Evolutionary conservation across 2,329 filamentous ascomycete species (phyloP).

Genomic region (Neoascochyta sp.): DNA sequence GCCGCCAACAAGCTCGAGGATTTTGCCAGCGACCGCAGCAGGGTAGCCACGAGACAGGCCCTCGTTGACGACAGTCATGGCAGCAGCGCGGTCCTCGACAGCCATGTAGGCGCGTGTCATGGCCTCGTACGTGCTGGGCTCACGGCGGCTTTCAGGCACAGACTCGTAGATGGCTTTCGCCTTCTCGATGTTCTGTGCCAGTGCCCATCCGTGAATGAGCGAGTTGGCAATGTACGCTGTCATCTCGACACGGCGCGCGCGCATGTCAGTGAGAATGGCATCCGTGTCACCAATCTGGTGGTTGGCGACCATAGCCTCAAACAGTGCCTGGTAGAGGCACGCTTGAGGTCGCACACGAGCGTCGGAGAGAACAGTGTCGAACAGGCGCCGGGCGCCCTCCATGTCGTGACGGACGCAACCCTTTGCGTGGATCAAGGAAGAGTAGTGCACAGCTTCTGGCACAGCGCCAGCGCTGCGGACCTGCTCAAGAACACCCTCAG

Average conservation of each 20-base stretch:
- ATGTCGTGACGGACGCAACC: conserved; percentile 93
- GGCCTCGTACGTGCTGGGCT: conserved; percentile 97
- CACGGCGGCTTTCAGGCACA: conserved; percentile 74
- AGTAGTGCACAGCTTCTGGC: conserved; percentile 92
- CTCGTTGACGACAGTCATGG: conserved; percentile 77
- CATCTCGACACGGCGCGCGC: conserved; percentile 68
- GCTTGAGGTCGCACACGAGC: conserved; percentile 67
- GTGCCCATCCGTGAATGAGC: conserved; percentile 93
- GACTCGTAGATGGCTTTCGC: conserved; percentile 74
- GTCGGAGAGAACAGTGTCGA: conserved; percentile 73
- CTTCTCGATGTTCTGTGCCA: conserved; percentile 74
- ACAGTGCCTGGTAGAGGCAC: conserved; percentile 92
- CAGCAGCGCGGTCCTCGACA: conserved; percentile 72
- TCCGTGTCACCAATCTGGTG: conserved; percentile 72
- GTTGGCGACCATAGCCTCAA: conserved; percentile 95
- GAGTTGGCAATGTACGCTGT: conserved; percentile 99
- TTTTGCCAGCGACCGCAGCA: conserved; percentile 86
- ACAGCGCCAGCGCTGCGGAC: conserved; percentile 71
- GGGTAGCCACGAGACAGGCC: conserved; percentile 90
- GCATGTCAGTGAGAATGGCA: conserved; percentile 72
- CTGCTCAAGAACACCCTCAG: conserved; percentile 74
- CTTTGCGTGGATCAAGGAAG: conserved; percentile 90
- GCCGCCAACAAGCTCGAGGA: conserved; percentile 72
- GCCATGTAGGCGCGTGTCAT: conserved; percentile 94
- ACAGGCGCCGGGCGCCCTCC: conserved; percentile 73